phyloP scores from a whole-genome alignment of 805 yeast species.

The Kluyveromyces siamensis region DNA sequence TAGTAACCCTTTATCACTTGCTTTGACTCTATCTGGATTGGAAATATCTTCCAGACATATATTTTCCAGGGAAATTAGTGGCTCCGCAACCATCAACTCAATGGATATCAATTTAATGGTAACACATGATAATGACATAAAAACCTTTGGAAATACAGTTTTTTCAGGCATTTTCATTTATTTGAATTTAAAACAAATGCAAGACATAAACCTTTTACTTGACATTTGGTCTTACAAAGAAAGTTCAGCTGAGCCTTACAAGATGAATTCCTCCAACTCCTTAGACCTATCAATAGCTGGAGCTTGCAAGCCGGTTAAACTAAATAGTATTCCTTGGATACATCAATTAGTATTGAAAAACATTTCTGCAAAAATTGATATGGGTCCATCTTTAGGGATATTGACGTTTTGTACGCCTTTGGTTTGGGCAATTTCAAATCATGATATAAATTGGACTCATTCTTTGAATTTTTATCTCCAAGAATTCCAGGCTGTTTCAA shows the following conservation, averaged over 20 bases:
- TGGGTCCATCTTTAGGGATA: constrained; percentile 79
- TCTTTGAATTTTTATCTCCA: constrained; percentile 54
- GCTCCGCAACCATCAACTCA: constrained; percentile 44
- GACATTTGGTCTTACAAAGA: constrained; percentile 71
- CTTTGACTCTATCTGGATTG: constrained; percentile 44
- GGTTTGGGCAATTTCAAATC: constrained; percentile 62
- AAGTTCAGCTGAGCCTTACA: constrained; percentile 5
- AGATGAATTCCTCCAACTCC: constrained; percentile 1
- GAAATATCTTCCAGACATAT: constrained; percentile 77
- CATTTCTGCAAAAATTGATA: constrained; percentile 50
- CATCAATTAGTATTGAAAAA: constrained; percentile 47
- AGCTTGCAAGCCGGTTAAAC: constrained; percentile 1
- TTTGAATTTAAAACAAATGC: constrained; percentile 74
- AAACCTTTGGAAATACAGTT: constrained; percentile 41
- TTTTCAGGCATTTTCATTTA: constrained; percentile 50
- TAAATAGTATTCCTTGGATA: constrained; percentile 53
- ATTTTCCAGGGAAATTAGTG: constrained; percentile 84
- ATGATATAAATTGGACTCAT: constrained; percentile 63
- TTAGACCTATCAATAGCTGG: not conserved
- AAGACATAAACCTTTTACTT: constrained; percentile 71
- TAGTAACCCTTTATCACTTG: constrained; percentile 34
- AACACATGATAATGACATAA: constrained; percentile 33
- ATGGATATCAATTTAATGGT: constrained; percentile 42
- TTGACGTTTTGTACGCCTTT: constrained; percentile 45
- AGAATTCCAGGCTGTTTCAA: constrained; percentile 40